These are phyloP conservation scores for Rhododendron mucronatum DNA, from an alignment of 148 eudicot species.

Conservation along the genomic window DNA sequence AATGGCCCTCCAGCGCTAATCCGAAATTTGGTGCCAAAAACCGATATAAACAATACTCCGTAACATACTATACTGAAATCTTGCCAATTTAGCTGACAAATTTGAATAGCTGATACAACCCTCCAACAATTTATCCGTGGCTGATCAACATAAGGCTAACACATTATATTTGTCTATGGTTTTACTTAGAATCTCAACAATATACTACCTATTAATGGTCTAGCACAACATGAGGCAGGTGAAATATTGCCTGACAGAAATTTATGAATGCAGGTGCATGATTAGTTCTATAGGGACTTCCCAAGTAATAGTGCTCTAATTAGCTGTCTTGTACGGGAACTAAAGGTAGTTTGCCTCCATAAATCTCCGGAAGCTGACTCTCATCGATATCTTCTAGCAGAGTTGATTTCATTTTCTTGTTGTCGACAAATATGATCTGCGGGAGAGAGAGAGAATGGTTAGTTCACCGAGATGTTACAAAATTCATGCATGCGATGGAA, in stretches of 20 bases:
- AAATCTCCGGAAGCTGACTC: constrained; percentile 75
- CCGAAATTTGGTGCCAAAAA: too few relatives aligned
- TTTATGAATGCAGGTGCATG: background rate
- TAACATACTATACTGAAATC: background rate
- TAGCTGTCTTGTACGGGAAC: constrained; percentile 53
- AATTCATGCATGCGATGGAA: background rate
- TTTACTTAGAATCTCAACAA: background rate
- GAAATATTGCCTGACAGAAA: background rate
- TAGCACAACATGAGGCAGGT: background rate
- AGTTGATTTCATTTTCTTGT: constrained; percentile 48
- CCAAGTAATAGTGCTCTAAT: background rate
- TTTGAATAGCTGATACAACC: background rate
- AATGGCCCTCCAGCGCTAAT: too few relatives aligned
- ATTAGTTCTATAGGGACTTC: background rate
- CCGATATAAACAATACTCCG: too few relatives aligned
- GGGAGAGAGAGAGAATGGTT: too few relatives aligned
- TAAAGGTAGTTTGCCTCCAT: constrained; percentile 73
- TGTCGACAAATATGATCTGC: constrained; percentile 81
- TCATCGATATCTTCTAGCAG: constrained; percentile 76
- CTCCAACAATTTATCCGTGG: background rate
- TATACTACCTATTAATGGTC: background rate
- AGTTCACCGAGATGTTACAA: background rate
- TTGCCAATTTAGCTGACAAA: background rate
- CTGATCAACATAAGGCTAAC: background rate
- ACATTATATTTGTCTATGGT: too few relatives aligned